phyloP scores from a whole-genome alignment of 345 rosid species.

The Raphanus sativus region DNA sequence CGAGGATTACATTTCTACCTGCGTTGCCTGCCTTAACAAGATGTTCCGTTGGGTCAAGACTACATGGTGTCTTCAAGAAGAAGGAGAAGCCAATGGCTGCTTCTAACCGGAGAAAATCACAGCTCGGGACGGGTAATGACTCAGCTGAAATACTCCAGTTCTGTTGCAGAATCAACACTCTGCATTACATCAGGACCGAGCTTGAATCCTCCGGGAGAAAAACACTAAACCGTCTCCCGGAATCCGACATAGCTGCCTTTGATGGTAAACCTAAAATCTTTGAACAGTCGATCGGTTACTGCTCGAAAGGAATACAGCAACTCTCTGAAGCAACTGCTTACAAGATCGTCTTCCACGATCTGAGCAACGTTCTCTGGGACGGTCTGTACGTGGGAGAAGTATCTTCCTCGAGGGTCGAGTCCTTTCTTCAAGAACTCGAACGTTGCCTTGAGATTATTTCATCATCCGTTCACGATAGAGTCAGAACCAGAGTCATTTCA shows the following conservation, averaged over 20 bases:
- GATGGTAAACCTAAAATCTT: conserved; percentile 57
- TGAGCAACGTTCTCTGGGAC: conserved; percentile 79
- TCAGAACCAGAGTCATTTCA: conserved; percentile 73
- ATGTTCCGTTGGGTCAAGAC: conserved; percentile 69
- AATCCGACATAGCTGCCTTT: conserved; percentile 55
- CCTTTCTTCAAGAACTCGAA: conserved; percentile 82
- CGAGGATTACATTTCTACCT: conserved; percentile 65
- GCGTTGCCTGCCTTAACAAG: conserved; percentile 79
- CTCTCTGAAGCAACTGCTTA: conserved; percentile 78
- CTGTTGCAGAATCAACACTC: conserved; percentile 75
- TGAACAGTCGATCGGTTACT: conserved; percentile 66
- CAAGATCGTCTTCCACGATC: conserved; percentile 75
- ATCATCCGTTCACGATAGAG: conserved; percentile 75
- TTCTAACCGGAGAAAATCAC: conserved; percentile 55
- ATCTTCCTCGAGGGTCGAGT: conserved; percentile 78
- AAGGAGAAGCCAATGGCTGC: conserved; percentile 55
- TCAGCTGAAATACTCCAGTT: conserved; percentile 66
- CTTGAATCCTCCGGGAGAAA: conserved; percentile 65
- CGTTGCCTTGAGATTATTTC: conserved; percentile 67
- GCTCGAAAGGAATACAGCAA: conserved; percentile 76
- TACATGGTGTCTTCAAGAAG: conserved; percentile 66
- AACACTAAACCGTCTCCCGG: conserved; percentile 54
- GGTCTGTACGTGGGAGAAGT: conserved; percentile 73
- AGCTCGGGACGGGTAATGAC: conserved; percentile 49
- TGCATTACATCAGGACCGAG: conserved; percentile 66